phyloP scores from a whole-genome alignment of 2,329 filamentous ascomycete species.

The Fusarium sp. region DNA sequence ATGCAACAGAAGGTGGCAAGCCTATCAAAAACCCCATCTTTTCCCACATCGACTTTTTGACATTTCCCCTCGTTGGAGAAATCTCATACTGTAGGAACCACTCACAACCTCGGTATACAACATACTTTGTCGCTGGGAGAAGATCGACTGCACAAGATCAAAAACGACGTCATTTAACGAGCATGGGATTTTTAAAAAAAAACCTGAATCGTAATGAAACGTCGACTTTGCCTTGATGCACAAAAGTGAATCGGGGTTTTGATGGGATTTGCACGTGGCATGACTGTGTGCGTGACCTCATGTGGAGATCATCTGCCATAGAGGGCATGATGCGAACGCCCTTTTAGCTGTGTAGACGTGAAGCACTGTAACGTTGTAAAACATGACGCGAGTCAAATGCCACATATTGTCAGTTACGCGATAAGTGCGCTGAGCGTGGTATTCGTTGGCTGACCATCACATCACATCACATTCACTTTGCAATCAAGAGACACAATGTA shows the following conservation, averaged over 20 bases:
- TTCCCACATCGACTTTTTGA: background rate
- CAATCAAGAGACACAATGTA: background rate
- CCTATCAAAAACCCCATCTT: background rate
- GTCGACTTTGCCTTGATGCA: constrained; percentile 3
- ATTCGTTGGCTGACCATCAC: background rate
- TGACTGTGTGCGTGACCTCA: constrained; percentile 37
- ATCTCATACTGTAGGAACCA: background rate
- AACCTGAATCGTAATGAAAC: constrained; percentile 12
- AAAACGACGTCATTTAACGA: constrained; percentile 15
- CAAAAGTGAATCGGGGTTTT: background rate
- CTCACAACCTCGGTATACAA: background rate
- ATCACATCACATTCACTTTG: background rate
- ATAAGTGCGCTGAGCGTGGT: background rate
- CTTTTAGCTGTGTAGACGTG: background rate
- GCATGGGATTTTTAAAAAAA: background rate
- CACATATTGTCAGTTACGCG: background rate
- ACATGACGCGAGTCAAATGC: background rate
- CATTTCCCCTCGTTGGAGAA: background rate
- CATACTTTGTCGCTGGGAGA: background rate
- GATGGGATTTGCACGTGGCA: constrained; percentile 22
- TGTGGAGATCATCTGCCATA: constrained; percentile 40
- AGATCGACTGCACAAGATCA: constrained; percentile 8
- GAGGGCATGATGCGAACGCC: constrained; percentile 29
- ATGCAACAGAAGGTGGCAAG: background rate
- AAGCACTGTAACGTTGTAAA: constrained; percentile 17